Base-by-base conservation (phyloP, 176 grass and related monocot genomes). In the Musa itinerans region DNA sequence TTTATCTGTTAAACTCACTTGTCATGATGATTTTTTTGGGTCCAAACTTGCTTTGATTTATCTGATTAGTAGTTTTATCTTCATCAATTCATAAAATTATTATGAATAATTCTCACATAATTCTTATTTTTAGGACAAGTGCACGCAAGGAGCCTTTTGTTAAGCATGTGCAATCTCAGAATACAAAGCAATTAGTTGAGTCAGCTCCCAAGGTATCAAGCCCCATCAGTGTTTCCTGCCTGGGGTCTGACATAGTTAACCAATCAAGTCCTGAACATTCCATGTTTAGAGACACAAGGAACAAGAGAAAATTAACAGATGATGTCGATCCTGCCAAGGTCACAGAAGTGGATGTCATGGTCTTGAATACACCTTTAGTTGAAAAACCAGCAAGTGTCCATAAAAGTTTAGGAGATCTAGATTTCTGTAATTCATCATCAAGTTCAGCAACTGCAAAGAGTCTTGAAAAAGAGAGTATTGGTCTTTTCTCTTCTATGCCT, bases 381-480 rank as follows among this genome's bases (percentile, higher is more conserved):
- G 78, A 55, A 64, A 63, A 85, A 0, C 77, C 26, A 86, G 16
- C 66, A 15, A 13, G 54, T 61, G 12, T 50, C 9, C 73, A 64
- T 49, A 72, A 29, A 48, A 65, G 54, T 77, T 21, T 85, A 59
- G 69, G 74, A 58, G 53, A 25, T 22, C 15, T 27, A 11, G 63
- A 81, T 66, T 22, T 80, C 13, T 21, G 24, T 65, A 48, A 53
- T 72, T 49, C 55, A 29, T 78, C 56, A 79, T 61, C n/a, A 23
- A 71, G 54, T 84, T 86, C 81, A 74, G 67, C 22, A 22, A 73
- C 27, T 61, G 71, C 67, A 8, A 58, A 69, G 77, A 61, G 74
- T 66, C 75, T 79, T 79, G 25, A 85, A 86, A 73, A 86, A 76
- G 58, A n/a, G 73, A 73, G 26, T 56, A 12, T 57, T 67, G 16